Base-by-base conservation (phyloP, 805 yeast genomes). In the Candida tibetensis region DNA sequence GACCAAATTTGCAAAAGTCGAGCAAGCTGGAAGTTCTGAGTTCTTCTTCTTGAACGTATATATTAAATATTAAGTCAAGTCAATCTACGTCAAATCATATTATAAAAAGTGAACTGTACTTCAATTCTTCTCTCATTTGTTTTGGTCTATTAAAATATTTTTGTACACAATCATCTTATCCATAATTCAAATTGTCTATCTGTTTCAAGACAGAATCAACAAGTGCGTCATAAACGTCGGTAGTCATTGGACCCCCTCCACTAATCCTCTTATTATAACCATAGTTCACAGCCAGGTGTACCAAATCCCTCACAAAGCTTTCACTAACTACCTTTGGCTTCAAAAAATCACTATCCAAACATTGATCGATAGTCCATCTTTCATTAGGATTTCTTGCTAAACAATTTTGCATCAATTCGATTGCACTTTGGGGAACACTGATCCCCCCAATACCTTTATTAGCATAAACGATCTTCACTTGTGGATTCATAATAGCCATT, bases 401-500 rank as follows among this genome's bases (percentile, higher is more conserved):
- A 56, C 97, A 91, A 15, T 74, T 72, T 45, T 78, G 71, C 64
- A 91, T 85, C 22, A 85, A 66, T 34, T 81, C 87, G 21, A 87
- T 72, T 1, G 83, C 81, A 22, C 84, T 76, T 21, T 64, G 63
- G 1, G 95, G 91, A 3, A 87, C 87, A n/a, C 58, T 55, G 0
- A 71, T 74, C 13, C 75, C 79, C 0, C 83, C 85, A 0, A 79
- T 49, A 0, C 88, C 88, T 19, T 61, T 64, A 17, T 70, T 72
- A 1, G 95, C 85, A 55, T 76, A 89, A 25, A 64, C 62, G 10
- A 89, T 80, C 47, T 78, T 77, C 17, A 86, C 77, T 44, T 82
- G 82, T 0, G 95, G 93, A 55, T 87, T 85, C 76, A 85, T 85
- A 27, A 88, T 91, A 2, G 96, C 96, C 55, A 82, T 66, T 27